Percentiles rank a stretch among this genome's conserved stretches.
Evolutionary conservation across 1,139 yeast species (phyloP).

Genomic region (Magnusiomyces clavatus): DNA sequence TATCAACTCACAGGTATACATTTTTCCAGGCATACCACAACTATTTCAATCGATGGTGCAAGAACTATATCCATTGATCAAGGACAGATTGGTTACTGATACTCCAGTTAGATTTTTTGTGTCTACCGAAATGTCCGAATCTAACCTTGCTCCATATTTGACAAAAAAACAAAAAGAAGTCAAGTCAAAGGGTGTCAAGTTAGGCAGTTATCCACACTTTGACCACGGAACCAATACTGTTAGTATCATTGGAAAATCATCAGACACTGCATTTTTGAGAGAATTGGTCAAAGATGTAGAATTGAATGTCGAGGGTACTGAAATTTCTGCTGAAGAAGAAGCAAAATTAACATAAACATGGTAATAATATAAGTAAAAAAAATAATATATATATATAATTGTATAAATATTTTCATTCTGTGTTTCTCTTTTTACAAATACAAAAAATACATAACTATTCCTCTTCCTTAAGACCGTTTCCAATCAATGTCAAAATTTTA

Average conservation of each 20-base stretch:
- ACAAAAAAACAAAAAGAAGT: conserved; percentile 44
- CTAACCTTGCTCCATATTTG: conserved; percentile 61
- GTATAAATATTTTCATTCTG: too few relatives aligned
- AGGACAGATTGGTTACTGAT: conserved; percentile 26
- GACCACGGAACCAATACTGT: conserved; percentile 56
- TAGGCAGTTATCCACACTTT: conserved; percentile 82
- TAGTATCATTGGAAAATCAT: conserved; percentile 55
- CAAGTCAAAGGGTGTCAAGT: conserved; percentile 44
- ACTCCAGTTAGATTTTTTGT: conserved; percentile 49
- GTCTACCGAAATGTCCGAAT: conserved; percentile 52
- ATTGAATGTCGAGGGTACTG: conserved; percentile 43
- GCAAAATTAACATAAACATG: conserved; percentile 22
- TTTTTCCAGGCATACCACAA: conserved; percentile 79
- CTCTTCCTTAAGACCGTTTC: neutral
- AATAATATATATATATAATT: too few relatives aligned
- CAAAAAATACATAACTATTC: neutral
- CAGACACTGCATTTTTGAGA: conserved; percentile 35
- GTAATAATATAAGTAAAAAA: too few relatives aligned
- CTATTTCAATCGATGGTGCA: conserved; percentile 51
- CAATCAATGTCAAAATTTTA: conserved; percentile 8
- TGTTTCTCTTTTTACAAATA: neutral
- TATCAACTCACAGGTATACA: conserved; percentile 51
- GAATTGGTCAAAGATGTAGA: conserved; percentile 43
- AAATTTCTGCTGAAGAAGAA: conserved; percentile 50
- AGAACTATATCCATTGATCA: conserved; percentile 33